These are phyloP conservation scores for Phyllosticta paracitricarpa DNA, from an alignment of 2,329 filamentous ascomycete species.

Conservation along the genomic window DNA sequence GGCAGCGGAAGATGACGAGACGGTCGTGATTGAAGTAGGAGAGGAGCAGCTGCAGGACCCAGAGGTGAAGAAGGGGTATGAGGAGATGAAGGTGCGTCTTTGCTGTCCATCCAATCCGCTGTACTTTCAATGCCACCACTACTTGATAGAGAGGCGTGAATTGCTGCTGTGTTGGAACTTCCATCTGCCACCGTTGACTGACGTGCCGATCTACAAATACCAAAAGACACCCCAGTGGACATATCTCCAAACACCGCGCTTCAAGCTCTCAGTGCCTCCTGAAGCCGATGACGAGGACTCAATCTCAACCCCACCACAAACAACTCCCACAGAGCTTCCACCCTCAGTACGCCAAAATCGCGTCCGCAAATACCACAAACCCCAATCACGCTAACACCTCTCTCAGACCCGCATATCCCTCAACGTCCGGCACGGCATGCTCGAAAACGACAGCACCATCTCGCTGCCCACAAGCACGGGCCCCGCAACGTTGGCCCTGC, in stretches of 20 bases:
- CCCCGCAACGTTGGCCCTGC: neutral
- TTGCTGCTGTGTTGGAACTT: constrained; percentile 3
- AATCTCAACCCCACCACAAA: constrained; percentile 31
- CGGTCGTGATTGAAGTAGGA: constrained; percentile 39
- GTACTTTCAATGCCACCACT: constrained; percentile 14
- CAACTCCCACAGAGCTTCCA: constrained; percentile 39
- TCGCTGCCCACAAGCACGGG: neutral
- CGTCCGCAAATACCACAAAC: neutral
- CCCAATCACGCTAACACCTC: neutral
- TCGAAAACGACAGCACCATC: neutral
- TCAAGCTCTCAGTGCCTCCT: constrained; percentile 44
- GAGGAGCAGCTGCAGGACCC: constrained; percentile 41
- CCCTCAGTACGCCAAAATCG: constrained; percentile 29
- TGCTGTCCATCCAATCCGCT: neutral
- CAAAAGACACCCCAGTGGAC: constrained; percentile 59
- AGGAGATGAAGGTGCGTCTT: constrained; percentile 38
- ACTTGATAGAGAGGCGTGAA: too few species aligned
- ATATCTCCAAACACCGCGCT: constrained; percentile 77
- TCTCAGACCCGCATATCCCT: neutral
- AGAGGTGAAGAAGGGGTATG: constrained; percentile 51
- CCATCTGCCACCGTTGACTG: neutral
- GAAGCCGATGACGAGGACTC: neutral
- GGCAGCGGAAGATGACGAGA: constrained; percentile 28
- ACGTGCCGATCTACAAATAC: neutral
- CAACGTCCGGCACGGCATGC: neutral